These are phyloP conservation scores for Pseudovirgaria hyperparasitica DNA, from an alignment of 2,329 filamentous ascomycete species.

Conservation along the genomic window DNA sequence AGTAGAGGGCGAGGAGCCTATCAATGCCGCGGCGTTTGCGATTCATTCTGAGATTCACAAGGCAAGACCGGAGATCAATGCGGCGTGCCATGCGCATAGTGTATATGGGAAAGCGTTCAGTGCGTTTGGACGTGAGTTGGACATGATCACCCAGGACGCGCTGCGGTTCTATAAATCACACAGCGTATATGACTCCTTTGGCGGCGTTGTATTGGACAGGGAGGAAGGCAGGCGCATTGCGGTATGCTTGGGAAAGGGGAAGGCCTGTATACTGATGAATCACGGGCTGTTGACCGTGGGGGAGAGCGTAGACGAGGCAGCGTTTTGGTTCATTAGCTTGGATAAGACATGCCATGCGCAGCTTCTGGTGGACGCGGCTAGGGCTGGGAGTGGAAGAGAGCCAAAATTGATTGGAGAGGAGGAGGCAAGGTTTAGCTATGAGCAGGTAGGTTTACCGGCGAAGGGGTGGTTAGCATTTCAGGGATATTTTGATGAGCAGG, in stretches of 20 bases:
- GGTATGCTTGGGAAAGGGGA: slow-evolving; percentile 21
- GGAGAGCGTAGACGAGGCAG: slow-evolving; percentile 29
- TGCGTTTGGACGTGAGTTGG: slow-evolving; percentile 32
- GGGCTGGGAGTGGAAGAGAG: slow-evolving; percentile 19
- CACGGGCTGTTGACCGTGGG: slow-evolving; percentile 27
- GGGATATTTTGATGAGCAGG: slow-evolving; percentile 41
- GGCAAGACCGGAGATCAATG: slow-evolving; percentile 24
- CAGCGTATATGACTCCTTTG: slow-evolving; percentile 28
- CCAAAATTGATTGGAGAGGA: slow-evolving; percentile 27
- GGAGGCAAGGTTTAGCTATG: slow-evolving; percentile 27
- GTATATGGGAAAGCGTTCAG: slow-evolving; percentile 35
- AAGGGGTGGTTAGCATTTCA: slow-evolving; percentile 43
- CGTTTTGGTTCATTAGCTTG: slow-evolving; percentile 32
- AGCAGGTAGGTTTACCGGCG: slow-evolving; percentile 32
- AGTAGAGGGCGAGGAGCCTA: slow-evolving; percentile 25
- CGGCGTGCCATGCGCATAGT: slow-evolving; percentile 32
- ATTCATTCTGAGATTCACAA: slow-evolving; percentile 32
- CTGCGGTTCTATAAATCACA: slow-evolving; percentile 29
- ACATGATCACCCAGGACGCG: slow-evolving; percentile 37
- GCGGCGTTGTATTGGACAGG: slow-evolving; percentile 28
- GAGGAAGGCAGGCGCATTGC: slow-evolving; percentile 34
- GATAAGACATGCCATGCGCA: slow-evolving; percentile 35
- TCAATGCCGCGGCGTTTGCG: slow-evolving; percentile 35
- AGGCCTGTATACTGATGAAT: slow-evolving; percentile 26
- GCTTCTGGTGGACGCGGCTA: slow-evolving; percentile 29